Evolutionary conservation across 2,329 filamentous ascomycete genomes (phyloP), one percentile per base, ranked within the genome.

Genomic region (Aureobasidium sp.): DNA sequence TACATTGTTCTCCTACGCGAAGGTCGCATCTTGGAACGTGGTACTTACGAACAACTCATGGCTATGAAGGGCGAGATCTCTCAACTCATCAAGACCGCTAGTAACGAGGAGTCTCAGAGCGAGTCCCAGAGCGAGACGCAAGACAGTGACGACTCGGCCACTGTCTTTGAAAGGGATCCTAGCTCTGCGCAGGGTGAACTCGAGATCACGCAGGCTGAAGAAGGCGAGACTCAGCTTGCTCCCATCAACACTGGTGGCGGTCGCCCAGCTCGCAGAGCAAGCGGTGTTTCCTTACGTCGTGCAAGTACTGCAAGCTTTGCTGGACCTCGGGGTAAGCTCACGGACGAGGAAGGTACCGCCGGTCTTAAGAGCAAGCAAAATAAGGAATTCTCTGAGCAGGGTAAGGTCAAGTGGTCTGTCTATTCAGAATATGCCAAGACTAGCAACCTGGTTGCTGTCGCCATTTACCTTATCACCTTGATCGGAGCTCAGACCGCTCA

Each of bases 361-460:
- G 66, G 72, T 59, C 79, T 87, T 69, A 93, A 90, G 76, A 91
- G 89, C 48, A 90, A 87, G 71, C 92, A 97, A 74, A 82, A 81
- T 62, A 95, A 96, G 75, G 94, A 99, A 74, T 88, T 88, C 67
- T 83, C 85, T 2, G 91, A 99, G 74, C 91, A 99, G 76, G 94
- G 94, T 70, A 97, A 97, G 73, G 94, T 99, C 68, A 97, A 97
- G 75, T 97, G 94, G 92, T 83, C 86, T 66, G 93, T 99, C 32
- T 99, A 99, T 71, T 79, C 81, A 21, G 92, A 97, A 75, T 99
- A 99, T 70, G 95, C 94, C 62, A 96, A 91, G 76, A 91, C 91
- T 63, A 97, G 90, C 79, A 97, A 97, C 73, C 75, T 97, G 16
- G 78, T 84, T 62, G 95, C 94, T 13, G 94, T 99, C 9, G 75